A percentile compares a stretch with the other conserved stretches of the same genome.
phyloP scores from a whole-genome alignment of 2,329 filamentous ascomycete species.

The Scedosporium apiospermum region DNA sequence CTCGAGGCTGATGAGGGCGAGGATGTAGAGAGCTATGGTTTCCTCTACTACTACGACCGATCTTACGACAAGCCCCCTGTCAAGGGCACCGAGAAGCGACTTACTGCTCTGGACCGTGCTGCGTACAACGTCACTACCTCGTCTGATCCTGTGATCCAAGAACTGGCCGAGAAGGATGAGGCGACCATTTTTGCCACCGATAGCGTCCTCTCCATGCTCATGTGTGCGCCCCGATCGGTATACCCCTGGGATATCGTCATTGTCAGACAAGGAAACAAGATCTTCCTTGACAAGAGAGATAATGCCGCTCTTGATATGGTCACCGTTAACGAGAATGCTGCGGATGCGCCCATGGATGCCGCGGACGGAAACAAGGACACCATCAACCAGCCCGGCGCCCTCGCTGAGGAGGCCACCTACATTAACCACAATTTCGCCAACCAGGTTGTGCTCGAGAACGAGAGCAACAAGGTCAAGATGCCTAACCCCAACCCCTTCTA shows the following conservation, averaged over 20 bases:
- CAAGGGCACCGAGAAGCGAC: conserved; percentile 78
- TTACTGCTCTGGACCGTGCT: conserved; percentile 82
- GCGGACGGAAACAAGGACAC: conserved; percentile 87
- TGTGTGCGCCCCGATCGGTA: conserved; percentile 93
- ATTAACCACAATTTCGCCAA: conserved; percentile 99
- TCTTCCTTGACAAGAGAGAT: conserved; percentile 98
- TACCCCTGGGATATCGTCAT: conserved; percentile 99
- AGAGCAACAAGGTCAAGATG: conserved; percentile 73
- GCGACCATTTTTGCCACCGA: conserved; percentile 96
- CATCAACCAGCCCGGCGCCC: conserved; percentile 86
- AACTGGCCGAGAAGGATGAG: conserved; percentile 90
- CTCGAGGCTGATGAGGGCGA: conserved; percentile 91
- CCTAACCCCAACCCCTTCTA: conserved; percentile 93
- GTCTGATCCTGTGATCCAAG: conserved; percentile 91
- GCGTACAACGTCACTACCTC: conserved; percentile 98
- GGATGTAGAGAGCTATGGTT: conserved; percentile 90
- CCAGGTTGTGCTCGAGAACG: conserved; percentile 82
- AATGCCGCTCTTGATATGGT: conserved; percentile 93
- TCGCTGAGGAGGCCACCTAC: conserved; percentile 95
- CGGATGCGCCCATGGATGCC: conserved; percentile 84
- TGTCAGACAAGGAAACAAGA: conserved; percentile 84
- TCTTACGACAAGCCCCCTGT: conserved; percentile 88
- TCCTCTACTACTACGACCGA: conserved; percentile 97
- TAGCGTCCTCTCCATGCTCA: conserved; percentile 96
- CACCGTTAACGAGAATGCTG: conserved; percentile 97